These are phyloP conservation scores for Globisporangium nunn DNA, from an alignment of 352 stramenopile species.

Conservation along the genomic window DNA sequence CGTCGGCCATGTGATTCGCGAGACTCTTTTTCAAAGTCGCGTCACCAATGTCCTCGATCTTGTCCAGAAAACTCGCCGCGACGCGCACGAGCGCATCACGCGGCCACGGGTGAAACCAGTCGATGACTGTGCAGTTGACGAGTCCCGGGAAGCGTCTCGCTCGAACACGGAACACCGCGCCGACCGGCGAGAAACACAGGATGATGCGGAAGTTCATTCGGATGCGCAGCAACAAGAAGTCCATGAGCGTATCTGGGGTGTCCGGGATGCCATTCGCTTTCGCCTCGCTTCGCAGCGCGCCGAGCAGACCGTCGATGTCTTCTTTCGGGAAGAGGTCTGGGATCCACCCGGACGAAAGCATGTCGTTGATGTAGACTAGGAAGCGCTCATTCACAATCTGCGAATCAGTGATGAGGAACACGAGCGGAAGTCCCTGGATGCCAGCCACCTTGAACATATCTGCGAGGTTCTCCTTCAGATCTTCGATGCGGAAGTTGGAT, in stretches of 20 bases:
- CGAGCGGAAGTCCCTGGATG: slow-evolving; percentile 89
- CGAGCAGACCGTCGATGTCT: slow-evolving; percentile 92
- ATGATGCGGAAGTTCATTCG: slow-evolving; percentile 94
- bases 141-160: slow-evolving; percentile 94
- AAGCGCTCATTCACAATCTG: slow-evolving; percentile 98
- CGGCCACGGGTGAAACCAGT: slow-evolving; percentile 98
- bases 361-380: slow-evolving; percentile 98
- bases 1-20: slow-evolving; percentile 96
- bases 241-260: slow-evolving; percentile 90
- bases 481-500: slow-evolving; percentile 94
- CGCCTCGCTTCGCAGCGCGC: slow-evolving; percentile 89
- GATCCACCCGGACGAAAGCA: slow-evolving; percentile 94
- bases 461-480: slow-evolving; percentile 95
- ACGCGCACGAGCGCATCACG: slow-evolving; percentile 95
- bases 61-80: slow-evolving; percentile 92
- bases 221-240: slow-evolving; percentile 94
- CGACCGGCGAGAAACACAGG: slow-evolving; percentile 97
- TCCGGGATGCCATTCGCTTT: slow-evolving; percentile 94
- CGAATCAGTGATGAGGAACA: slow-evolving; percentile 98
- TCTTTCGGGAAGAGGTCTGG: slow-evolving; percentile 96
- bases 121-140: slow-evolving; percentile 96
- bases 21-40: slow-evolving; percentile 84
- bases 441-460: slow-evolving; percentile 96
- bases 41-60: slow-evolving; percentile 90
- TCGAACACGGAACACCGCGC: slow-evolving; percentile 93